Evolutionary conservation across 2,329 filamentous ascomycete genomes (phyloP).

Genomic region (Beauveria caledonica): DNA sequence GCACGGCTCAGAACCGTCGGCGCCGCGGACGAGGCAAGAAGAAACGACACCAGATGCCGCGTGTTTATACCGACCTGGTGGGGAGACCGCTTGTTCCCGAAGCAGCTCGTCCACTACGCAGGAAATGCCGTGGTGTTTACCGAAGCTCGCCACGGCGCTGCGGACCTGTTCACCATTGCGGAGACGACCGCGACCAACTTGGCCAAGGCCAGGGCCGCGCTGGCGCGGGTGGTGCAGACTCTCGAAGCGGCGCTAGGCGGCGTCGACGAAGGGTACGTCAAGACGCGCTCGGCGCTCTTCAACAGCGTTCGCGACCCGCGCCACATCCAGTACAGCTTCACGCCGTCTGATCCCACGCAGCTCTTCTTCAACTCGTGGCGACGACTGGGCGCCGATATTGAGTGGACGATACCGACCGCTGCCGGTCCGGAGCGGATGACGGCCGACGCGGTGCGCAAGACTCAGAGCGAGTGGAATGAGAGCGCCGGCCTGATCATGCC

Average conservation of each 20-base stretch:
- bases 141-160: slow-evolving; percentile 21
- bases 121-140: slow-evolving; percentile 35
- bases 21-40: neutral
- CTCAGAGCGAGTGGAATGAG: slow-evolving; percentile 23
- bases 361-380: slow-evolving; percentile 39
- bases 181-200: slow-evolving; percentile 14
- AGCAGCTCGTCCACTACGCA: slow-evolving; percentile 25
- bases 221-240: slow-evolving; percentile 22
- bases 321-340: slow-evolving; percentile 30
- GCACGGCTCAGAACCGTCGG: slow-evolving; percentile 19
- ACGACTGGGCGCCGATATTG: slow-evolving; percentile 33
- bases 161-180: slow-evolving; percentile 14
- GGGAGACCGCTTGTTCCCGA: slow-evolving; percentile 27
- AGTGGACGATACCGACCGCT: slow-evolving; percentile 26
- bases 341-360: slow-evolving; percentile 30
- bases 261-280: slow-evolving; percentile 34
- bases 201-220: slow-evolving; percentile 14
- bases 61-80: slow-evolving; percentile 36
- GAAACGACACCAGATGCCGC: slow-evolving; percentile 15
- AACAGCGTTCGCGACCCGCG: slow-evolving; percentile 30
- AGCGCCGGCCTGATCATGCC: slow-evolving; percentile 26
- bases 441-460: slow-evolving; percentile 24
- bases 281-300: slow-evolving; percentile 30
- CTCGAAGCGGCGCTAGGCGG: slow-evolving; percentile 20
- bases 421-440: neutral